phyloP scores from a whole-genome alignment of 1,139 yeast species.

The Geotrichum reessii region DNA sequence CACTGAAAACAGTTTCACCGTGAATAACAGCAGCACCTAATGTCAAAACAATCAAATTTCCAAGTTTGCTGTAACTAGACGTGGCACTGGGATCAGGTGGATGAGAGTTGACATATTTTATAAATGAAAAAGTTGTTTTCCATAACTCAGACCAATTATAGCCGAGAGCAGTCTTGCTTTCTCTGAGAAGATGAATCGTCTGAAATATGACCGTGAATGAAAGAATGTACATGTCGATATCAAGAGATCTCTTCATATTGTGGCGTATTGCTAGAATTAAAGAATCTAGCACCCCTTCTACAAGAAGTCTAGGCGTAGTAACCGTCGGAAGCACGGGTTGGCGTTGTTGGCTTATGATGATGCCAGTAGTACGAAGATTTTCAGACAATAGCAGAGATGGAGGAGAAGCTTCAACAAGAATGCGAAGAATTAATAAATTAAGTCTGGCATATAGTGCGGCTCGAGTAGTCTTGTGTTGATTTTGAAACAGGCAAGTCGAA shows the following conservation, averaged over 20 bases:
- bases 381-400: slow-evolving; percentile 23
- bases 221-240: slow-evolving; percentile 32
- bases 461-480: slow-evolving; percentile 30
- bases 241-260: slow-evolving; percentile 33
- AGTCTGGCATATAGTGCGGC: slow-evolving; percentile 33
- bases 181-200: slow-evolving; percentile 26
- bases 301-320: slow-evolving; percentile 25
- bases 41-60: slow-evolving; percentile 25
- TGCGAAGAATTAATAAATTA: slow-evolving; percentile 30
- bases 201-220: slow-evolving; percentile 30
- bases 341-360: slow-evolving; percentile 28
- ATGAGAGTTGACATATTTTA: slow-evolving; percentile 28
- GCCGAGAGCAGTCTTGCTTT: slow-evolving; percentile 21
- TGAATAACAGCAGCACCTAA: slow-evolving; percentile 33
- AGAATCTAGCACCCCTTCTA: slow-evolving; percentile 36
- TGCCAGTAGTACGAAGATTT: slow-evolving; percentile 14
- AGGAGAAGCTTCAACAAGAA: slow-evolving; percentile 32
- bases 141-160: slow-evolving; percentile 40
- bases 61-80: slow-evolving; percentile 23
- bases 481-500: slow-evolving; percentile 32
- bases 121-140: slow-evolving; percentile 33
- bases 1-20: slow-evolving; percentile 33
- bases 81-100: slow-evolving; percentile 18
- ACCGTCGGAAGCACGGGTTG: slow-evolving; percentile 30
- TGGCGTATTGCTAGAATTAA: slow-evolving; percentile 33